Evolutionary conservation across 345 rosid species (phyloP), one percentile per base, ranked within the genome.

Genomic region (Streptanthus diversifolius): DNA sequence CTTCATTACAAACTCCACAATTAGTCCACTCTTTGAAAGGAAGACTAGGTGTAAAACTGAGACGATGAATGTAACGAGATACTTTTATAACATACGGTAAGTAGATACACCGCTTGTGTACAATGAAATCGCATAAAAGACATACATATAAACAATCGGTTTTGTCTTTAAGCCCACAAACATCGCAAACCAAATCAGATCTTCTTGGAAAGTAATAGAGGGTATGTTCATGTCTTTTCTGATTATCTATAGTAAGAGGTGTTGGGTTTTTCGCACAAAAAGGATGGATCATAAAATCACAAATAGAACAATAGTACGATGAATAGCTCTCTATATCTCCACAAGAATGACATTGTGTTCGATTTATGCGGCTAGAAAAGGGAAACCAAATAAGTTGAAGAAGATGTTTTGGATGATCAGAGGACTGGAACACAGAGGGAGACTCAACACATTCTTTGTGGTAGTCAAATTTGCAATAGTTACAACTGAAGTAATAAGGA

Each of bases 361-460:
- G 8, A 5, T 32, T 4, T 6, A 4, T 29, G 1, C 3, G 1
- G 32, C 32, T 29, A 0, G 5, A 5, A 0, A 4, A 0, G 5
- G 1, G 7, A 29, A 4, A 29, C 47, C 17, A 13, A 0, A 66
- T 0, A 35, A 66, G 59, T 1, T 67, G 37, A 6, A 67, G 62
- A 25, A 49, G 18, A 67, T 67, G 72, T 53, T 40, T 67, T 37
- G 62, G 72, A 67, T 67, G 72, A 67, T 17, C 7, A 39, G 51
- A 15, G 9, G 25, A 53, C 5, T 37, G 39, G 2, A 67, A 15
- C 2, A 39, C 7, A 2, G 51, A 32, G 18, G 77, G 87, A 87
- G 97, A 86, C 44, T 71, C 89, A 91, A 13, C 88, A 92, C 1
- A 83, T 84, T 87, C 36, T 15, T 51, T 24, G 36, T 66, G 70